phyloP scores from a whole-genome alignment of 179 eudicot genomes.

The Carnegiea gigantea region DNA sequence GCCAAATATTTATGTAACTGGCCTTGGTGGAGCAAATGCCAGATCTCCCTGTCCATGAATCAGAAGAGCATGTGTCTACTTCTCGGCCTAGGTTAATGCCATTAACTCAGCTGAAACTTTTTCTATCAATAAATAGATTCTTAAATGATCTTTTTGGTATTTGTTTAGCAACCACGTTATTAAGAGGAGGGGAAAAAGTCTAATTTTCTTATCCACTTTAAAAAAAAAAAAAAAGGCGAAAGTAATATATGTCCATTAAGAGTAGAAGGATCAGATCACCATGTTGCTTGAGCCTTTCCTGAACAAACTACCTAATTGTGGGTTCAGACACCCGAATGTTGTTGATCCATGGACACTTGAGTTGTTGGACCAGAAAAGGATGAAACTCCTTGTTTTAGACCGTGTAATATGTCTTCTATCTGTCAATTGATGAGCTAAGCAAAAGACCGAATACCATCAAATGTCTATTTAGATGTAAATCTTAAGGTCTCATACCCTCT shows the following conservation, averaged over 20 bases:
- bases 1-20: constrained; percentile 11
- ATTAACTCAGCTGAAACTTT: constrained; percentile 7
- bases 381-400: background rate
- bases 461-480: background rate
- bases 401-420: background rate
- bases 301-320: background rate
- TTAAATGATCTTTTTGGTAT: background rate
- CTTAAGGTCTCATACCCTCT: background rate
- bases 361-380: background rate
- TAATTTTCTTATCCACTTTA: background rate
- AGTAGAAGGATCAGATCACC: background rate
- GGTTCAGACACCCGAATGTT: background rate
- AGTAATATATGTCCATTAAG: too few relatives aligned
- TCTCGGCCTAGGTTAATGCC: constrained; percentile 40
- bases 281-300: background rate
- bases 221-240: too few relatives aligned
- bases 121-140: background rate
- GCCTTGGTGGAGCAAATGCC: constrained; percentile 40
- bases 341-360: background rate
- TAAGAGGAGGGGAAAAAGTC: background rate
- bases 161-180: background rate
- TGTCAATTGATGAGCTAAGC: background rate
- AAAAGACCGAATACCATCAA: background rate
- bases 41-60: constrained; percentile 35
- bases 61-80: constrained; percentile 31